These are phyloP conservation scores for Jackrogersella multiformis DNA, from an alignment of 495 filamentous ascomycete species.

Conservation along the genomic window DNA sequence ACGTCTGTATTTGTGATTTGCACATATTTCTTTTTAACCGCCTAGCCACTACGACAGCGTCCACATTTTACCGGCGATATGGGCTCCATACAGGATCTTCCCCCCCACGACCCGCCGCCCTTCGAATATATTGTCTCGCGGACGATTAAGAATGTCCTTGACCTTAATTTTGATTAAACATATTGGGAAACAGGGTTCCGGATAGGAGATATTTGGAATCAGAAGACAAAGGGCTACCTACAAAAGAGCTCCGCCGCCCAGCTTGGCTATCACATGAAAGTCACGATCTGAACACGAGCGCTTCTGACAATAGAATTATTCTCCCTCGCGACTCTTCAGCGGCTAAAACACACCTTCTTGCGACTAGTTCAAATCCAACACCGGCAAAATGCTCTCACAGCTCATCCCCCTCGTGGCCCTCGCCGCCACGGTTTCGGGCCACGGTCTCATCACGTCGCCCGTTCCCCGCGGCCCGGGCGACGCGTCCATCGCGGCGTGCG, in stretches of 20 bases:
- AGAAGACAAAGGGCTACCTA: constrained; percentile 14
- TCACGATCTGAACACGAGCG: constrained; percentile 9
- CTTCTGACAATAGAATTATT: background rate
- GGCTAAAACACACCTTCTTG: background rate
- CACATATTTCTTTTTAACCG: constrained; percentile 32
- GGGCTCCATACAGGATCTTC: constrained; percentile 15
- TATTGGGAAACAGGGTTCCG: constrained; percentile 19
- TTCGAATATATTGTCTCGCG: constrained; percentile 35
- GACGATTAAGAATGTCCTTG: constrained; percentile 15
- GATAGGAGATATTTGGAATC: constrained; percentile 37
- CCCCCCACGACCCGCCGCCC: constrained; percentile 27
- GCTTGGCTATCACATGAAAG: constrained; percentile 18
- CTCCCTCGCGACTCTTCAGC: background rate
- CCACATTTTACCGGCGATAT: constrained; percentile 38
- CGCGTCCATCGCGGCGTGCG: constrained; percentile 69
- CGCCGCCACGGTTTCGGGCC: constrained; percentile 63
- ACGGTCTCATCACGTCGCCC: constrained; percentile 70
- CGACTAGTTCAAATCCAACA: background rate
- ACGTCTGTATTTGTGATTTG: constrained; percentile 13
- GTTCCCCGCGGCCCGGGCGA: constrained; percentile 67
- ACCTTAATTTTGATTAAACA: constrained; percentile 28
- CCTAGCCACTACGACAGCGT: constrained; percentile 21
- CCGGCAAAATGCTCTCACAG: constrained; percentile 41
- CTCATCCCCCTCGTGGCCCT: constrained; percentile 56
- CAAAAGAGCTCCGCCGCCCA: constrained; percentile 30